Conservation (phyloP, 306 rosid species). For the Fragaria ananassa region DNA sequence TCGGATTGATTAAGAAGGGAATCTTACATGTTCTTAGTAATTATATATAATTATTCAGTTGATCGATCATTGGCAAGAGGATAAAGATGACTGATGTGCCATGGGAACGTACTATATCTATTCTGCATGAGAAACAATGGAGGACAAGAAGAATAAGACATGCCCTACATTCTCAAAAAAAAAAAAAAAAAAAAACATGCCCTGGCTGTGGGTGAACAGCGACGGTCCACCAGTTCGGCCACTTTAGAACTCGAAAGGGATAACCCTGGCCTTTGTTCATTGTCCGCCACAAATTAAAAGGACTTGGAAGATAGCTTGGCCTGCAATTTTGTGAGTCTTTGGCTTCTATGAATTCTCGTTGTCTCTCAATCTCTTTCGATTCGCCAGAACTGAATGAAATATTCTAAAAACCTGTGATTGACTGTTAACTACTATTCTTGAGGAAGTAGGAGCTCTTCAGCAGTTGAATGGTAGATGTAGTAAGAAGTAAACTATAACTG, state of each 20-base stretch:
- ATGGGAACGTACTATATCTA: not conserved
- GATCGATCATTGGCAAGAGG: not conserved
- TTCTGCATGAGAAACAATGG: not conserved
- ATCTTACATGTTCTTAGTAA: not conserved
- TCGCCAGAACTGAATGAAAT: not conserved
- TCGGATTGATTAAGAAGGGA: not conserved
- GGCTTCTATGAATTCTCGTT: not conserved
- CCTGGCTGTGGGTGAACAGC: not conserved
- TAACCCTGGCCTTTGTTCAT: not conserved
- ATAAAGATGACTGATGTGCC: not conserved
- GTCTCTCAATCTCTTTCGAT: not conserved
- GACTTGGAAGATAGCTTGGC: not conserved
- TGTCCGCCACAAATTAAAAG: not conserved
- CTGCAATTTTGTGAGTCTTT: not conserved
- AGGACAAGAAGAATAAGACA: not conserved
- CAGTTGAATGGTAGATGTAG: not conserved
- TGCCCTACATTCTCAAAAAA: too few relatives aligned
- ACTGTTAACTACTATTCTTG: not conserved
- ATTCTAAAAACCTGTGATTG: not conserved
- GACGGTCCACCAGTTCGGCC: not conserved
- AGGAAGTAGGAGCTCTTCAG: not conserved
- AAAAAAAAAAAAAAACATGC: too few relatives aligned
- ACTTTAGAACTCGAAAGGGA: not conserved
- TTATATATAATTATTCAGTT: not conserved
- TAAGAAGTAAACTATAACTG: too few relatives aligned